Conservation (phyloP, 768 basidiomycete genomes). For the Serendipita indica region DNA sequence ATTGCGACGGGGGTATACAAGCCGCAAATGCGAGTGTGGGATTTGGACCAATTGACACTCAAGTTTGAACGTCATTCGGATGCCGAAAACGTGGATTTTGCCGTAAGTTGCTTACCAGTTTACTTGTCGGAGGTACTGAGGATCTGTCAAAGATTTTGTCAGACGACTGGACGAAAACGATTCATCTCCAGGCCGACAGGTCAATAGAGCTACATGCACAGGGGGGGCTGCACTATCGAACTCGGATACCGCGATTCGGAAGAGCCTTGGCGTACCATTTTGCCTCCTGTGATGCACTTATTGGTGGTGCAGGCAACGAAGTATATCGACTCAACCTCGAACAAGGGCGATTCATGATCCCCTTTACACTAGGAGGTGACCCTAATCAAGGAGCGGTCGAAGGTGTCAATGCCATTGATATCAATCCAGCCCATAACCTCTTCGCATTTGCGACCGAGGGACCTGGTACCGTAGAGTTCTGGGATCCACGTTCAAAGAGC, state of each 20-base stretch:
- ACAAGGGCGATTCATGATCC: conserved; percentile 82
- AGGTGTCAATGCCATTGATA: conserved; percentile 83
- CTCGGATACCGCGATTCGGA: conserved; percentile 88
- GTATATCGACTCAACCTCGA: conserved; percentile 90
- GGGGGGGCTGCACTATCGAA: conserved; percentile 79
- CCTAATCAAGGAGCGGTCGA: conserved; percentile 40
- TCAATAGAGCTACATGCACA: conserved; percentile 90
- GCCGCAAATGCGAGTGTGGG: conserved; percentile 93
- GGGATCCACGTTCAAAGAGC: conserved; percentile 80
- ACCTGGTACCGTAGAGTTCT: conserved; percentile 79
- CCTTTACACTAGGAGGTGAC: conserved; percentile 44
- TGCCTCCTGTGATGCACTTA: conserved; percentile 79
- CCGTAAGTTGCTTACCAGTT: conserved; percentile 52
- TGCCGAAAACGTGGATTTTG: conserved; percentile 94
- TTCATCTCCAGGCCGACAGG: conserved; percentile 93
- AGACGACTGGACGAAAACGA: conserved; percentile 97
- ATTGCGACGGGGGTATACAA: conserved; percentile 96
- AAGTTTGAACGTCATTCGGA: conserved; percentile 97
- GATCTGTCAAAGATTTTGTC: conserved; percentile 55
- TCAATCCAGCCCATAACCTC: conserved; percentile 86
- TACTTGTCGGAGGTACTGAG: neutral
- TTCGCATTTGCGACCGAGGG: conserved; percentile 83
- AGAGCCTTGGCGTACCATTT: conserved; percentile 86
- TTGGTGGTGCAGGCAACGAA: conserved; percentile 73
- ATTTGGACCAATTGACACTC: conserved; percentile 76